phyloP scores from a whole-genome alignment of 495 filamentous ascomycete species.

The Aspergillus heteromorphus region DNA sequence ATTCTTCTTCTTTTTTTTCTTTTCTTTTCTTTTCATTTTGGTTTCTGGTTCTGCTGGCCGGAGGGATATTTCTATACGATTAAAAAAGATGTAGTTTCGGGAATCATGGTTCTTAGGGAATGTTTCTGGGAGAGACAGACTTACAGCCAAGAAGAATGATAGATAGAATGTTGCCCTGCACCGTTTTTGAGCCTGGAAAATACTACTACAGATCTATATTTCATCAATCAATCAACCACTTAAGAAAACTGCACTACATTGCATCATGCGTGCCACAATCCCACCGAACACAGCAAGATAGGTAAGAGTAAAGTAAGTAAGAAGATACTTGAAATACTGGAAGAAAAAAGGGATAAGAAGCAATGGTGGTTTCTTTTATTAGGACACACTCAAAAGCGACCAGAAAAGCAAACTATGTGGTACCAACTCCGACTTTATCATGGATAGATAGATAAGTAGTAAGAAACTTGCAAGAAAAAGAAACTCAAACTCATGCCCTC shows the following conservation, averaged over 20 bases:
- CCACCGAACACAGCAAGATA: too few relatives aligned
- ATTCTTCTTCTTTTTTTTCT: slow-evolving; percentile 11
- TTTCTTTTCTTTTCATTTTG: slow-evolving; percentile 17
- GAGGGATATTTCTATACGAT: background rate
- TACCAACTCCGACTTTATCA: slow-evolving; percentile 46
- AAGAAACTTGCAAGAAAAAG: too few relatives aligned
- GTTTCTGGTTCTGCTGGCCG: slow-evolving; percentile 32
- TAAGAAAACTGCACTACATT: slow-evolving; percentile 5
- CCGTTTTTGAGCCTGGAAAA: background rate
- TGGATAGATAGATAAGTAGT: too few relatives aligned
- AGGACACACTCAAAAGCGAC: slow-evolving; percentile 29
- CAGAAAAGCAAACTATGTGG: slow-evolving; percentile 32
- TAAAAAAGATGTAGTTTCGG: background rate
- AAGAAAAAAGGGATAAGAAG: too few relatives aligned
- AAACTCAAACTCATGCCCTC: slow-evolving; percentile 40
- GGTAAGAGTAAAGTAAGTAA: too few relatives aligned
- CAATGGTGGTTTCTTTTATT: slow-evolving; percentile 32
- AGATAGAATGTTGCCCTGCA: background rate
- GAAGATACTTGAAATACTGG: too few relatives aligned
- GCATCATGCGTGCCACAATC: too few relatives aligned
- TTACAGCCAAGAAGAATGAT: too few relatives aligned
- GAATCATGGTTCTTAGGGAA: too few relatives aligned
- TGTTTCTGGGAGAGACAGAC: too few relatives aligned
- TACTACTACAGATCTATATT: background rate
- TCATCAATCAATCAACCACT: background rate